A percentile compares a stretch with the other conserved stretches of the same genome.
Conservation (phyloP, 352 stramenopile species). For the Phytophthora nicotianae region DNA sequence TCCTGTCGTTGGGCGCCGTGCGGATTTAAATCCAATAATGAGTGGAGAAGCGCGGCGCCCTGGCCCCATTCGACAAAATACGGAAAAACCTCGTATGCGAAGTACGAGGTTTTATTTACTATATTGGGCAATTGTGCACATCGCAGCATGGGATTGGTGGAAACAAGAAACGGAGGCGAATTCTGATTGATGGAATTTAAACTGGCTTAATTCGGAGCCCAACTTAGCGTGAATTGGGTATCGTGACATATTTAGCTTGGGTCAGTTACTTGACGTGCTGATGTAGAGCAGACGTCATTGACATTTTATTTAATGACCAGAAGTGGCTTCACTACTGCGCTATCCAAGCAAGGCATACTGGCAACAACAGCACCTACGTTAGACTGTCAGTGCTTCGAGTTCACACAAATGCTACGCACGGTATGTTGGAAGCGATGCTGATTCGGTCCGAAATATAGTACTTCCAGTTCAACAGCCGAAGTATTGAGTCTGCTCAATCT, state of each 20-base stretch:
- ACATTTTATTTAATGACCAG: no score
- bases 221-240: slow-evolving; percentile 4
- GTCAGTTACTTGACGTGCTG: background rate
- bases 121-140: slow-evolving; percentile 5
- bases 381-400: no score
- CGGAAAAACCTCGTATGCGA: slow-evolving; percentile 26
- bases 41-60: slow-evolving; percentile 31
- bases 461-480: no score
- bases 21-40: slow-evolving; percentile 74
- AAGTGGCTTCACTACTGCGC: no score
- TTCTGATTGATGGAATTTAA: slow-evolving; percentile 58
- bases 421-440: no score
- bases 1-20: slow-evolving; percentile 61
- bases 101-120: slow-evolving; percentile 11
- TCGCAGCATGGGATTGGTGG: slow-evolving; percentile 32
- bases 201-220: slow-evolving; percentile 23
- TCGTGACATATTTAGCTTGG: background rate
- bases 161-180: slow-evolving; percentile 19
- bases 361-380: no score
- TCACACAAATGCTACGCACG: no score
- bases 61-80: slow-evolving; percentile 51
- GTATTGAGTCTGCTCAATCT: no score
- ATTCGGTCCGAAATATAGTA: no score
- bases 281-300: no score
- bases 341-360: no score